Base-by-base conservation (phyloP, 129 eudicot genomes). In the sunflower (Helianthus annuus) region DNA sequence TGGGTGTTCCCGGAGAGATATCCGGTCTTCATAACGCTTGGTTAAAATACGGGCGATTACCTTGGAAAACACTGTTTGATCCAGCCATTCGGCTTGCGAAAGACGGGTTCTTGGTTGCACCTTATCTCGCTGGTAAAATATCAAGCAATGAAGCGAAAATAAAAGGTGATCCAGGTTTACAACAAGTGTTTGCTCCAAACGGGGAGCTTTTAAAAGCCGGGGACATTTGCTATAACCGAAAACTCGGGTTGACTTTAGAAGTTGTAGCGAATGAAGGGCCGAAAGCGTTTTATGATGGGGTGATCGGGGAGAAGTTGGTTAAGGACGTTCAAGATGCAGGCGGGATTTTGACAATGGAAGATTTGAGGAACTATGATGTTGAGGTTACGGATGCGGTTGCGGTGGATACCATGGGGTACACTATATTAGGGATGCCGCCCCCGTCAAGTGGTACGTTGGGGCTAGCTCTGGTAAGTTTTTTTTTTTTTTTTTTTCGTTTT, bases 371-470 rank as follows among this genome's bases (percentile, higher is more conserved):
- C 38, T 95, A 90, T 73, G 76, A 54, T 34, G 99, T 90, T 15
- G 81, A 69, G 7, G 88, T 86, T 46, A 78, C 81, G 3, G 81
- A 88, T 62, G 97, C 96, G 1, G 60, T 95, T 48, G 61, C 81
- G 5, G 94, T 90, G 7, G 76, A 86, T 42, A 77, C 84, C 3
- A 95, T 90, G 99, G 99, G 94, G 64, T 86, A 84, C 54, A 82
- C 85, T 48, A 72, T 94, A 7, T 55, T 86, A 45, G 99, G 99
- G 19, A 90, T 94, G 99, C 97, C 99, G 0, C 85, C 99, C 64
- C 99, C 99, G 11, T 94, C 99, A 11, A 95, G 97, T 71, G 99
- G 99, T 69, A 90, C 97, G 17, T 75, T 90, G 46, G 99, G 99
- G 58, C 76, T 94, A 49, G 75, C 96, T 80, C 60, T 94, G 93